Conservation (phyloP, 2,329 filamentous ascomycete species). For the Cercospora sp. region DNA sequence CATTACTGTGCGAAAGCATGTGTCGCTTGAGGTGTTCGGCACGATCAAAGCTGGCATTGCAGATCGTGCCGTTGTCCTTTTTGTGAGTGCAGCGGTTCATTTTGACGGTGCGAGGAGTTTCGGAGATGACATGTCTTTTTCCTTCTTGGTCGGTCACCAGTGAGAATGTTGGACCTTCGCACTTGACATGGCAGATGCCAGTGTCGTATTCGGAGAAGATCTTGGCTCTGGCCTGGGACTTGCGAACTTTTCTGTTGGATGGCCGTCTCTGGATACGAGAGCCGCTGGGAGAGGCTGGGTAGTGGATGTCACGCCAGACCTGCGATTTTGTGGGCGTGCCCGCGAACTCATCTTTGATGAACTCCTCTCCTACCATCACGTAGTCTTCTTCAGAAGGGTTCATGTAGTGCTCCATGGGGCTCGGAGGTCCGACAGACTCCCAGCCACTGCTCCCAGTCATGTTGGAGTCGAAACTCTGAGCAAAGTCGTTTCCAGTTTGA, state of each 20-base stretch:
- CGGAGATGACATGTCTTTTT: background rate
- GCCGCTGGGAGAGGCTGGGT: background rate
- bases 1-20: constrained; percentile 26
- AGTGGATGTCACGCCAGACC: background rate
- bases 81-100: constrained; percentile 27
- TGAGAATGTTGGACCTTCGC: constrained; percentile 17
- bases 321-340: background rate
- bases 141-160: background rate
- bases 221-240: constrained; percentile 13
- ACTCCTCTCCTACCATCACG: constrained; percentile 26
- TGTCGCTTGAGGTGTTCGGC: constrained; percentile 40
- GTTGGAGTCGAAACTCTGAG: constrained; percentile 23
- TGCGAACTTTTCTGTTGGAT: constrained; percentile 20
- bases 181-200: constrained; percentile 12
- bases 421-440: constrained; percentile 21
- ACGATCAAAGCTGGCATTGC: constrained; percentile 32
- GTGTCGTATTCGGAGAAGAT: constrained; percentile 16
- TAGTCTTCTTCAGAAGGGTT: constrained; percentile 30
- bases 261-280: constrained; percentile 12
- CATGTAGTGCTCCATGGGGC: constrained; percentile 26
- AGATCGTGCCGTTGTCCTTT: constrained; percentile 21
- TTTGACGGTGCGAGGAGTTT: background rate
- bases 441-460: constrained; percentile 17
- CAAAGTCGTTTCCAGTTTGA: constrained; percentile 16
- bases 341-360: constrained; percentile 4